Evolutionary conservation across 202 grass and related monocot genomes (phyloP).

Genomic region (Tripidium arundinaceum): DNA sequence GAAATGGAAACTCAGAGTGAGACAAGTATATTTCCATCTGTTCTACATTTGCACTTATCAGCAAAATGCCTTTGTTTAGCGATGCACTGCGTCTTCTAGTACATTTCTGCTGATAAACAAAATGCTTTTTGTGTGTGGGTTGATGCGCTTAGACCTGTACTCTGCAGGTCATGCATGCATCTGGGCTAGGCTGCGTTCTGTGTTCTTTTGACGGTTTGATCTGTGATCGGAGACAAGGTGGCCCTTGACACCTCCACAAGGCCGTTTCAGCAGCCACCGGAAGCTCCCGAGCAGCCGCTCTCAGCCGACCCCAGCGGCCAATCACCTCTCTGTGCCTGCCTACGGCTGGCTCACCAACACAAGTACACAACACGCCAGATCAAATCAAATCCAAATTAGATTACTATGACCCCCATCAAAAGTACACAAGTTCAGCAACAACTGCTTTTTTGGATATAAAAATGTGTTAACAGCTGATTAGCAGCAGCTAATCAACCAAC

Average conservation of each 20-base stretch:
- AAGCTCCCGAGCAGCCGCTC: not conserved
- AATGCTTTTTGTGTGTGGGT: not conserved
- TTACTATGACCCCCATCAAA: not conserved
- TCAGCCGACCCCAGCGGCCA: not conserved
- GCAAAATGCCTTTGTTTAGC: not conserved
- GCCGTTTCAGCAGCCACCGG: conserved; percentile 15
- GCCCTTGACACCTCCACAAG: conserved; percentile 20
- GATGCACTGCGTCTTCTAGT: not conserved
- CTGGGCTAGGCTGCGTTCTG: not conserved
- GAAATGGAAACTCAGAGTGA: too few species aligned
- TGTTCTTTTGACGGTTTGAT: not conserved
- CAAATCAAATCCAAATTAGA: not conserved
- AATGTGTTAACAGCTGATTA: not conserved
- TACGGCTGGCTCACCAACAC: not conserved
- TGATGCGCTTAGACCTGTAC: not conserved
- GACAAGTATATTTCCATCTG: too few species aligned
- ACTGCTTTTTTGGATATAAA: not conserved
- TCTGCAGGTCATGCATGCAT: not conserved
- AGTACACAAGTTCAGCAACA: not conserved
- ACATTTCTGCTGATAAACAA: not conserved
- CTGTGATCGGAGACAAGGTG: not conserved
- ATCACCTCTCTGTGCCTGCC: not conserved
- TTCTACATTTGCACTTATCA: not conserved
- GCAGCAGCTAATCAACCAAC: conserved; percentile 2
- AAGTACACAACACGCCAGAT: not conserved